Evolutionary conservation across 2,329 filamentous ascomycete species (phyloP).

Genomic region (Hymenoscyphus repandus): DNA sequence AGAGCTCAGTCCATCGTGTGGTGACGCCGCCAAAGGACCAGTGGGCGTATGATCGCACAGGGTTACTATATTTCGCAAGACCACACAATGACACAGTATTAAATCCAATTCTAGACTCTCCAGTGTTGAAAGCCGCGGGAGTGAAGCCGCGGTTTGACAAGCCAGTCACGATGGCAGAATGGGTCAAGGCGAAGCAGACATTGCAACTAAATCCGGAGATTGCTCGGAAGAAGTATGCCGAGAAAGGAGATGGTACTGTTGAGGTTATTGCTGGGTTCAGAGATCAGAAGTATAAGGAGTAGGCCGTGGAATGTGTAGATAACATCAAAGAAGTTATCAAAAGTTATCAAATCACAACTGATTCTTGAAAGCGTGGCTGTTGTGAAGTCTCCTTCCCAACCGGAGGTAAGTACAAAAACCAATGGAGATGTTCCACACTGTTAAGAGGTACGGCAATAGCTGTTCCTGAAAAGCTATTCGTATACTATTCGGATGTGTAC

Average conservation of each 20-base stretch:
- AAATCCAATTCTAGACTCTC: slow-evolving; percentile 29
- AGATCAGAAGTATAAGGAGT: background rate
- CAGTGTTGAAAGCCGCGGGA: slow-evolving; percentile 27
- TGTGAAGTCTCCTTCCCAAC: too few relatives aligned
- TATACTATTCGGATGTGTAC: too few relatives aligned
- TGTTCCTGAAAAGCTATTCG: too few relatives aligned
- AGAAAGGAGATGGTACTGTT: background rate
- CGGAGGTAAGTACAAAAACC: too few relatives aligned
- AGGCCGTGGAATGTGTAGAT: slow-evolving; percentile 43
- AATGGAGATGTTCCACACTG: too few relatives aligned
- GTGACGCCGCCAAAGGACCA: slow-evolving; percentile 33
- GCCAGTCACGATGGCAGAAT: slow-evolving; percentile 40
- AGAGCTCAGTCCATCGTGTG: slow-evolving; percentile 38
- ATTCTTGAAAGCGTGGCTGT: too few relatives aligned
- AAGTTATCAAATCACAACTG: too few relatives aligned
- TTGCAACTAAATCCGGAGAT: slow-evolving; percentile 27
- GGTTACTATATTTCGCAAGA: slow-evolving; percentile 42
- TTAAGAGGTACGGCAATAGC: too few relatives aligned
- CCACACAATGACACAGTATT: slow-evolving; percentile 25
- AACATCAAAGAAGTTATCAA: too few relatives aligned
- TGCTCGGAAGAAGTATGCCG: background rate
- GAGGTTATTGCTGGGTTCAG: background rate
- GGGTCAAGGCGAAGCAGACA: slow-evolving; percentile 37
- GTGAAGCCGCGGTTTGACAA: slow-evolving; percentile 33
- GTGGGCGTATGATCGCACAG: slow-evolving; percentile 36